Evolutionary conservation across 805 yeast genomes (phyloP).

Genomic region (Saturnispora zaruensis): DNA sequence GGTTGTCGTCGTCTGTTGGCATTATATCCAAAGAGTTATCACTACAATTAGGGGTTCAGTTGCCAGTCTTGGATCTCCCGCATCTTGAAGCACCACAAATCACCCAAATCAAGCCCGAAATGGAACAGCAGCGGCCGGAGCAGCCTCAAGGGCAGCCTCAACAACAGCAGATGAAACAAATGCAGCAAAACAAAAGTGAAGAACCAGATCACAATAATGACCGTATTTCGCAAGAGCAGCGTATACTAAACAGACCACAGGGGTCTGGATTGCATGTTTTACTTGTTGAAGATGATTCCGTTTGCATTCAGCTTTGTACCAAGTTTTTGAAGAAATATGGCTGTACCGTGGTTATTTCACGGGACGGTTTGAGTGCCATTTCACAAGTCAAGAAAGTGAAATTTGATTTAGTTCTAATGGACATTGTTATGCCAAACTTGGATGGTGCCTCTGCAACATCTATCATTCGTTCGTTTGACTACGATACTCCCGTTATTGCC

Average conservation of each 20-base stretch:
- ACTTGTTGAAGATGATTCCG: slow-evolving; percentile 72
- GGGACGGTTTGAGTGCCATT: slow-evolving; percentile 88
- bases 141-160: slow-evolving; percentile 5
- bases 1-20: background rate
- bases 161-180: slow-evolving; percentile 6
- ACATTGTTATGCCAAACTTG: slow-evolving; percentile 80
- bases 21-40: background rate
- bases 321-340: slow-evolving; percentile 82
- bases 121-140: background rate
- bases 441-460: slow-evolving; percentile 90
- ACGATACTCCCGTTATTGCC: slow-evolving; percentile 82
- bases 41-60: slow-evolving; percentile 49
- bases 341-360: slow-evolving; percentile 84
- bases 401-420: slow-evolving; percentile 76
- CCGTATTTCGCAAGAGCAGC: slow-evolving; percentile 10
- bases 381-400: slow-evolving; percentile 60
- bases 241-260: slow-evolving; percentile 23
- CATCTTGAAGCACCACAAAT: background rate
- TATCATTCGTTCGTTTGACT: slow-evolving; percentile 76
- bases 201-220: background rate
- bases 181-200: background rate
- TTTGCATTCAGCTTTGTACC: slow-evolving; percentile 74
- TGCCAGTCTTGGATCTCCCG: slow-evolving; percentile 59
- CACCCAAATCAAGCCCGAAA: background rate
- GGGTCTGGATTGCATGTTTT: slow-evolving; percentile 52